Evolutionary conservation across 2,329 filamentous ascomycete species (phyloP), one percentile per base, ranked within the genome.

Genomic region (Gaeumannomyces tritici): DNA sequence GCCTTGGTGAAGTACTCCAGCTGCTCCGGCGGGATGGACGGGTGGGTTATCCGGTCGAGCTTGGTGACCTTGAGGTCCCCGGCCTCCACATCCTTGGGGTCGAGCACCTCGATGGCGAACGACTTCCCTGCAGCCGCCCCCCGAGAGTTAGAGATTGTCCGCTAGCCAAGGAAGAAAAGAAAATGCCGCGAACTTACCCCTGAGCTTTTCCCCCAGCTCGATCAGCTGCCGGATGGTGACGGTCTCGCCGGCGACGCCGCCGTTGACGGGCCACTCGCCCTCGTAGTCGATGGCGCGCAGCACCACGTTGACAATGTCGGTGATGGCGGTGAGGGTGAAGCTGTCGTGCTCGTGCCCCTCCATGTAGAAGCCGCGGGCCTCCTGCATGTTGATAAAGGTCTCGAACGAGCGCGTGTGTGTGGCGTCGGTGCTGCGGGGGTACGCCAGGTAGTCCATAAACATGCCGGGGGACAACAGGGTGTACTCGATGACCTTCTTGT

Each of bases 401-500:
- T 79, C 70, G 2, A 79, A 67, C 0, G 74, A 70, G 1, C 72
- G 66, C 0, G 85, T 67, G 47, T 80, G 71, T 42, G 76, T 80
- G 9, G 77, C 69, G 42, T n/a, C 3, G 0, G 81, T 77, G 54
- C 76, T 73, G 62, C 80, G 68, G 0, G 83, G 83, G 61, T 73
- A 78, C 0, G 80, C 80, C 35, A 84, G 73, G 70, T 85, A 85
- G 68, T 86, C 76, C 29, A 81, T 67, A 67, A 84, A 83, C 1
- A 83, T 66, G 0, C 80, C 82, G 0, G 80, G 80, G 51, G 84
- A 80, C 66, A 86, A 85, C 0, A 84, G 71, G 0, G 73, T 78
- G 69, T 86, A 86, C 63, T 86, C 81, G 6, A 85, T 72, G 4
- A 82, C 73, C 60, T 77, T 75, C 27, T 73, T 72, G 18, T 78